These are phyloP conservation scores for Jatropha curcas DNA, from an alignment of 345 rosid species.

Conservation along the genomic window DNA sequence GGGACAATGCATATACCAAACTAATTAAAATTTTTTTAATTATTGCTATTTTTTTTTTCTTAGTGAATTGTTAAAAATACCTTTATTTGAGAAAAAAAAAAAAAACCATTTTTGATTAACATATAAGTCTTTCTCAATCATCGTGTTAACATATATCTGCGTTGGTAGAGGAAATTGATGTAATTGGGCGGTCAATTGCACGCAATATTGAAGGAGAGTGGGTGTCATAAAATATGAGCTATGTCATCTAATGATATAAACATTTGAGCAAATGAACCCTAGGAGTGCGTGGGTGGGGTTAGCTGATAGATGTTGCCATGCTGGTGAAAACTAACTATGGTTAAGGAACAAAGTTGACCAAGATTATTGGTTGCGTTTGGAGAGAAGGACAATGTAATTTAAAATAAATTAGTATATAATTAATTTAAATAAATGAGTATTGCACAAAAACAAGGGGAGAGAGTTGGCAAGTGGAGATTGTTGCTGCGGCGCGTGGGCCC, in stretches of 20 bases:
- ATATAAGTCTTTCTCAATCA: too few relatives aligned
- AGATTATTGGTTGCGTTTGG: constrained; percentile 26
- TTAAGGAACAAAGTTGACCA: constrained; percentile 42
- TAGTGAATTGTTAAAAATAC: too few relatives aligned
- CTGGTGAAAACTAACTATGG: constrained; percentile 37
- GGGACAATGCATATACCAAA: too few relatives aligned
- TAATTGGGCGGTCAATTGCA: neutral
- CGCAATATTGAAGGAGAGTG: constrained; percentile 10
- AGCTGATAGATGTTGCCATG: constrained; percentile 23
- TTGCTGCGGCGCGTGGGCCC: constrained; percentile 56
- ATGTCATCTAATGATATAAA: constrained; percentile 20
- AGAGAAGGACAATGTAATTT: neutral
- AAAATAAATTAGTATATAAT: neutral
- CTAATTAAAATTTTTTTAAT: too few relatives aligned
- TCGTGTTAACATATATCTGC: too few relatives aligned
- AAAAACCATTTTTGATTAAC: too few relatives aligned
- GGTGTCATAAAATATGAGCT: neutral
- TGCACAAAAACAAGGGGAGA: constrained; percentile 7
- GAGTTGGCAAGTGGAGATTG: constrained; percentile 29
- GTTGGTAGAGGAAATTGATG: too few relatives aligned
- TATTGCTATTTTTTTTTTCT: too few relatives aligned
- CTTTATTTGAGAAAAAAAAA: too few relatives aligned
- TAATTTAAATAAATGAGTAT: neutral
- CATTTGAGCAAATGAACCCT: constrained; percentile 36
- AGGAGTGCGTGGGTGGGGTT: constrained; percentile 28